Evolutionary conservation across 768 basidiomycete genomes (phyloP).

Genomic region (Filobasidium wieringae): DNA sequence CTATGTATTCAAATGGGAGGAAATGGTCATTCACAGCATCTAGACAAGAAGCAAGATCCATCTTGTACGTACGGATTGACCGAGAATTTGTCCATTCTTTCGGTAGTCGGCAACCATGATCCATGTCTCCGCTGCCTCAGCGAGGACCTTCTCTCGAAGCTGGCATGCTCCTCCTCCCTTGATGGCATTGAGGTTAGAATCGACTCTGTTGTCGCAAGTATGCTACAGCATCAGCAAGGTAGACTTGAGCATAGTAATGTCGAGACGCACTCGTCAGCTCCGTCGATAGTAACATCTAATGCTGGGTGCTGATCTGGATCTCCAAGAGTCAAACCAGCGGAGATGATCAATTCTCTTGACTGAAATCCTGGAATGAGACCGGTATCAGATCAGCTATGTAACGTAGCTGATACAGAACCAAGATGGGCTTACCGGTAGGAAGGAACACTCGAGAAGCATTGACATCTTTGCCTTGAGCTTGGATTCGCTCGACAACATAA

Average conservation of each 20-base stretch:
- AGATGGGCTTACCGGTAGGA: constrained; percentile 55
- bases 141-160: constrained; percentile 89
- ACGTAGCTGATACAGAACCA: neutral
- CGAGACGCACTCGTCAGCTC: constrained; percentile 76
- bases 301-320: constrained; percentile 78
- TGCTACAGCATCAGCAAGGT: neutral
- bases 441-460: constrained; percentile 79
- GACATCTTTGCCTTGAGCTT: constrained; percentile 60
- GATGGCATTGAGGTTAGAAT: constrained; percentile 74
- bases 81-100: constrained; percentile 73
- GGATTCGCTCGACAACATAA: constrained; percentile 89
- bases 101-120: constrained; percentile 89
- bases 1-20: constrained; percentile 41
- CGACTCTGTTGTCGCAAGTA: constrained; percentile 53
- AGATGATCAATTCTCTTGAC: constrained; percentile 85
- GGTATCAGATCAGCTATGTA: neutral
- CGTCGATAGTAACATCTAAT: constrained; percentile 95
- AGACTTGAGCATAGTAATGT: neutral
- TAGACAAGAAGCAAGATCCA: too few relatives aligned
- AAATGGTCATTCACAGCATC: neutral
- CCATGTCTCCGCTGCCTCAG: constrained; percentile 88
- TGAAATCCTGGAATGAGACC: constrained; percentile 57
- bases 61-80: constrained; percentile 56
- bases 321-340: constrained; percentile 61
- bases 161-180: constrained; percentile 98